Conservation (phyloP, 2,329 filamentous ascomycete species). For the Colletotrichum gloeosporioides region DNA sequence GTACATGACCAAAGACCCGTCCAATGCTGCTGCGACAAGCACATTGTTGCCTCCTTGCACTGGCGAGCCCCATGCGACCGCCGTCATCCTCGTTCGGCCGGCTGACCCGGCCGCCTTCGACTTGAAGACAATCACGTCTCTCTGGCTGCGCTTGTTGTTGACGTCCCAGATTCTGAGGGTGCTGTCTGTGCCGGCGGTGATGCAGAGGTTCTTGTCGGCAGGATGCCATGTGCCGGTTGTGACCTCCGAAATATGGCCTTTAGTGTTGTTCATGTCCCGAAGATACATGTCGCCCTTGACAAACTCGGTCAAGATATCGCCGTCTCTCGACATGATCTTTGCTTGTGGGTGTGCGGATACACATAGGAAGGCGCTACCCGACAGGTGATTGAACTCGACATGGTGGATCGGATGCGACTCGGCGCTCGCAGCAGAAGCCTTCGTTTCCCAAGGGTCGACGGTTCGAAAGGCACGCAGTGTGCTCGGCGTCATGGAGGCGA, state of each 20-base stretch:
- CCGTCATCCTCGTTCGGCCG: conserved; percentile 91
- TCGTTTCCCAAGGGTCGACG: conserved; percentile 83
- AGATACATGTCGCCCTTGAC: conserved; percentile 99
- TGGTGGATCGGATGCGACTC: conserved; percentile 91
- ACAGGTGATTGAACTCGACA: conserved; percentile 83
- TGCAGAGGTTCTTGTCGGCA: conserved; percentile 80
- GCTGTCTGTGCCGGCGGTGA: conserved; percentile 93
- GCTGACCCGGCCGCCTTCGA: conserved; percentile 87
- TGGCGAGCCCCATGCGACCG: conserved; percentile 83
- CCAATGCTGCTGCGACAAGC: conserved; percentile 81
- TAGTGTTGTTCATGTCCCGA: conserved; percentile 96
- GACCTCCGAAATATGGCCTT: conserved; percentile 92
- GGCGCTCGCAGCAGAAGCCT: conserved; percentile 68
- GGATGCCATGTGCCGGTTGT: conserved; percentile 93
- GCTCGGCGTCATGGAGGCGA: conserved; percentile 92
- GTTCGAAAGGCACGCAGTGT: conserved; percentile 94
- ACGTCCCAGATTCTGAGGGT: conserved; percentile 97
- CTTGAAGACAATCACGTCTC: conserved; percentile 95
- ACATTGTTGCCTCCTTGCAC: conserved; percentile 79
- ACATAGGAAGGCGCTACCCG: conserved; percentile 82
- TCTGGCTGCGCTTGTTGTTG: conserved; percentile 88
- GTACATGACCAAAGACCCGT: conserved; percentile 93
- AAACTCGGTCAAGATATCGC: conserved; percentile 84
- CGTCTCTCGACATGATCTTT: conserved; percentile 87
- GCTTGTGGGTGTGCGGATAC: conserved; percentile 89